These are phyloP conservation scores for Hymenoscyphus albidus DNA, from an alignment of 2,329 filamentous ascomycete species.

Conservation along the genomic window DNA sequence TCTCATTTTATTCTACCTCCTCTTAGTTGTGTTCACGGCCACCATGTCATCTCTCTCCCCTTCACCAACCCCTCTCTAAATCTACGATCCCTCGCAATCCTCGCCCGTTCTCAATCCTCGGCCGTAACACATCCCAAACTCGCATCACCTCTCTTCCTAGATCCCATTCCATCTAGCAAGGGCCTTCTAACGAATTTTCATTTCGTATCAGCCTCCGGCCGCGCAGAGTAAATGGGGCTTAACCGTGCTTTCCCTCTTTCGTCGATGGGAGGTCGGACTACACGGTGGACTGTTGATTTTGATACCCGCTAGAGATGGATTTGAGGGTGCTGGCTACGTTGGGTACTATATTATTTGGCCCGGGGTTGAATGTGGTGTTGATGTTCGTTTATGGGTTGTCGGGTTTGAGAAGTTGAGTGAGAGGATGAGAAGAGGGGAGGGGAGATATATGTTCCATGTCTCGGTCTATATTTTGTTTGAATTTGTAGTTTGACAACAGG, in stretches of 20 bases:
- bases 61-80: slow-evolving; percentile 17
- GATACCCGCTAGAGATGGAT: slow-evolving; percentile 44
- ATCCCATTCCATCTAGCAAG: slow-evolving; percentile 28
- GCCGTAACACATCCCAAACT: slow-evolving; percentile 39
- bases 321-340: slow-evolving; percentile 47
- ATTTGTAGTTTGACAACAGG: slow-evolving; percentile 54
- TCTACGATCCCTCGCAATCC: slow-evolving; percentile 26
- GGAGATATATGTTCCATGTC: slow-evolving; percentile 32
- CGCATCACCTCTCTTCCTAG: slow-evolving; percentile 28
- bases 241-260: slow-evolving; percentile 39
- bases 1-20: no score
- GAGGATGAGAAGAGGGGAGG: neutral
- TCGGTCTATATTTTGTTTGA: slow-evolving; percentile 44
- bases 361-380: neutral
- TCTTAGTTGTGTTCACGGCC: no score
- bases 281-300: slow-evolving; percentile 42
- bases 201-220: slow-evolving; percentile 22
- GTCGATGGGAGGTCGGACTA: slow-evolving; percentile 33
- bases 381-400: neutral
- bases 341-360: slow-evolving; percentile 38
- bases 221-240: slow-evolving; percentile 43
- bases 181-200: slow-evolving; percentile 30
- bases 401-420: neutral
- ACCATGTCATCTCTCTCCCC: slow-evolving; percentile 8
- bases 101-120: slow-evolving; percentile 40